These are phyloP conservation scores for Candida frijolesensis DNA, from an alignment of 1,139 yeast genomes.

Conservation along the genomic window DNA sequence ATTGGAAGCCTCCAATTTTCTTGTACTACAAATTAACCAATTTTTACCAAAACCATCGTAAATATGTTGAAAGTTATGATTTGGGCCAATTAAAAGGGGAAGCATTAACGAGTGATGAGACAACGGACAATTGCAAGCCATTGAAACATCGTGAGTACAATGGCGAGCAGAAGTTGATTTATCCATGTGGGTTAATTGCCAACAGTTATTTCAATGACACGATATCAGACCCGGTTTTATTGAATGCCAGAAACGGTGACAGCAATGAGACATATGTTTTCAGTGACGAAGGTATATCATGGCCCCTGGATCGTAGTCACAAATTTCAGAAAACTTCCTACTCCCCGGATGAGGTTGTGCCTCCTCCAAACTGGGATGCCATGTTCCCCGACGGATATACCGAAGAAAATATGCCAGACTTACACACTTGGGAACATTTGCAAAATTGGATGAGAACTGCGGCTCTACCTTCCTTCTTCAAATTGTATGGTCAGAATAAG, in stretches of 20 bases:
- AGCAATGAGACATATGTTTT: slow-evolving; percentile 55
- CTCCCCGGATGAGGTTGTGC: slow-evolving; percentile 71
- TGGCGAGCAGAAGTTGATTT: slow-evolving; percentile 43
- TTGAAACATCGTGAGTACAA: slow-evolving; percentile 41
- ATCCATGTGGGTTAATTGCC: slow-evolving; percentile 96
- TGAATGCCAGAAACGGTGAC: slow-evolving; percentile 43
- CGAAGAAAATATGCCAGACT: slow-evolving; percentile 78
- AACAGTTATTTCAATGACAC: slow-evolving; percentile 93
- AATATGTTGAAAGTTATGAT: slow-evolving; percentile 73
- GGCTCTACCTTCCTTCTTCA: slow-evolving; percentile 70
- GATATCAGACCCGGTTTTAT: slow-evolving; percentile 50
- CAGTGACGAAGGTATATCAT: slow-evolving; percentile 76
- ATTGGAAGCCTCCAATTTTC: slow-evolving; percentile 61
- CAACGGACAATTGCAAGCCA: slow-evolving; percentile 62
- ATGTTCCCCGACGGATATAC: slow-evolving; percentile 89
- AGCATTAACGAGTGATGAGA: slow-evolving; percentile 49
- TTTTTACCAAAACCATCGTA: slow-evolving; percentile 77
- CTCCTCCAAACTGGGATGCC: slow-evolving; percentile 94
- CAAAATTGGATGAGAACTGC: slow-evolving; percentile 91
- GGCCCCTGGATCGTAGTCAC: slow-evolving; percentile 74
- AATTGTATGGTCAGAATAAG: slow-evolving; percentile 61
- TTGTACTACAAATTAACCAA: slow-evolving; percentile 72
- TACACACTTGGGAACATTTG: slow-evolving; percentile 37
- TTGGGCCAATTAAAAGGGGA: slow-evolving; percentile 63
- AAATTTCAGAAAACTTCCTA: slow-evolving; percentile 82